These are phyloP conservation scores for Arthrobotrys musiformis DNA, from an alignment of 2,329 filamentous ascomycete genomes.

Conservation along the genomic window DNA sequence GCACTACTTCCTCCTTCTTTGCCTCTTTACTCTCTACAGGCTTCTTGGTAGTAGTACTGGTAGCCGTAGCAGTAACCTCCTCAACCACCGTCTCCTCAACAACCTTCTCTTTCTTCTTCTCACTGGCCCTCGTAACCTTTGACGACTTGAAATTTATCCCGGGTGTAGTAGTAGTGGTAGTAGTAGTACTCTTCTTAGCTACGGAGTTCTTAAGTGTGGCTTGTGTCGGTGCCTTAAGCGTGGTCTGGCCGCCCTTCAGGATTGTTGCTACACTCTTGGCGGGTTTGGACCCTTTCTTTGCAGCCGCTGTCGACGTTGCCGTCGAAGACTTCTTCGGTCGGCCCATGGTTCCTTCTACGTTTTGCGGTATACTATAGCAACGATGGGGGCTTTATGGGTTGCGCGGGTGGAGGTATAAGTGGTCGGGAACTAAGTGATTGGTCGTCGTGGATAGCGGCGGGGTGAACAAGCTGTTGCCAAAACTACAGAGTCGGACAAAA, in stretches of 20 bases:
- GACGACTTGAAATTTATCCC: constrained; percentile 38
- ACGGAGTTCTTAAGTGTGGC: background rate
- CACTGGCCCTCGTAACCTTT: constrained; percentile 39
- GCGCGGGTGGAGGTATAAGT: background rate
- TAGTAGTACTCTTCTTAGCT: constrained; percentile 29
- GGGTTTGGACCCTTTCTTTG: background rate
- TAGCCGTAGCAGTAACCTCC: background rate
- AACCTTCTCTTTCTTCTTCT: constrained; percentile 40
- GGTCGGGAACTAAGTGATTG: constrained; percentile 6
- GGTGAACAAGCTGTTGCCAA: background rate
- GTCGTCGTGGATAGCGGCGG: background rate
- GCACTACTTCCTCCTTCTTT: constrained; percentile 6
- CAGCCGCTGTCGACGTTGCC: background rate
- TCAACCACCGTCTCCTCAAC: background rate
- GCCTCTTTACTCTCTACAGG: constrained; percentile 12
- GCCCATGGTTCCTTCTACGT: constrained; percentile 19
- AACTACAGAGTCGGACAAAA: background rate
- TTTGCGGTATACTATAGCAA: background rate
- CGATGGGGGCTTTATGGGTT: background rate
- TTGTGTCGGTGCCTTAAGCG: constrained; percentile 8
- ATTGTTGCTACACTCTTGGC: background rate
- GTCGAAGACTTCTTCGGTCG: constrained; percentile 45
- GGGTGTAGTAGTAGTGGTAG: constrained; percentile 2
- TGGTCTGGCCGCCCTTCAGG: constrained; percentile 4
- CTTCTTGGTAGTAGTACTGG: background rate